Base-by-base conservation (phyloP, 2,329 filamentous ascomycete species). In the Zalaria obscura region DNA sequence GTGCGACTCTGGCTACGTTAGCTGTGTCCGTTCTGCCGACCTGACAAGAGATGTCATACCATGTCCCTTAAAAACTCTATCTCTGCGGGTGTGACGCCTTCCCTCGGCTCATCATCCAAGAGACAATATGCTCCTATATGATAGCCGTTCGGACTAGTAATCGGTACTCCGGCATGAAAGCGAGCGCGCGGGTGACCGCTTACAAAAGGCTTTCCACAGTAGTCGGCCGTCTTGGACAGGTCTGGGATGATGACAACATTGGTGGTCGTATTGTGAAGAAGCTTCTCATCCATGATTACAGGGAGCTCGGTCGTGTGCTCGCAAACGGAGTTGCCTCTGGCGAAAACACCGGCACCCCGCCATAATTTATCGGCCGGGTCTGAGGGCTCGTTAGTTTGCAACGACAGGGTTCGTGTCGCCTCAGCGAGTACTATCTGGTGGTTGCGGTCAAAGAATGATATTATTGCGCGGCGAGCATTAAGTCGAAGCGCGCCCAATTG, bases 51-150 rank as follows among this genome's bases (percentile, higher is more conserved):
- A 8, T 25, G n/a, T 25, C 34, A 8, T 1, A 68, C 64, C 53
- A 80, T 65, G 34, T 75, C 74, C 35, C 69, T 65, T 53, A 82
- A 60, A 38, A 75, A 77, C 28, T 67, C 63, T 3, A 70, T 43
- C 43, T 77, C 68, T 6, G 63, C 61, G 1, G 61, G 52, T 5
- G 55, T 60, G 25, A 81, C 50, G 0, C 69, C 70, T 35, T 69
- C 48, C 25, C 73, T 69, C 0, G 74, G 69, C n/a, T 65, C 61
- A 27, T 71, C 67, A 48, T 80, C 76, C 2, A 76, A 60, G 2
- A 80, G 68, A 35, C 70, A 69, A 42, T 76, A 73, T n/a, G 66
- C 68, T 9, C 78, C 78, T 42, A 82, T 73, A 39, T 67, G 67
- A 48, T 72, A 69, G 27, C 72, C 68, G 31, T 67, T 69, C 0